Evolutionary conservation across 2,329 filamentous ascomycete species (phyloP), one percentile per base, ranked within the genome.

Genomic region (Herpotrichia juniperi): DNA sequence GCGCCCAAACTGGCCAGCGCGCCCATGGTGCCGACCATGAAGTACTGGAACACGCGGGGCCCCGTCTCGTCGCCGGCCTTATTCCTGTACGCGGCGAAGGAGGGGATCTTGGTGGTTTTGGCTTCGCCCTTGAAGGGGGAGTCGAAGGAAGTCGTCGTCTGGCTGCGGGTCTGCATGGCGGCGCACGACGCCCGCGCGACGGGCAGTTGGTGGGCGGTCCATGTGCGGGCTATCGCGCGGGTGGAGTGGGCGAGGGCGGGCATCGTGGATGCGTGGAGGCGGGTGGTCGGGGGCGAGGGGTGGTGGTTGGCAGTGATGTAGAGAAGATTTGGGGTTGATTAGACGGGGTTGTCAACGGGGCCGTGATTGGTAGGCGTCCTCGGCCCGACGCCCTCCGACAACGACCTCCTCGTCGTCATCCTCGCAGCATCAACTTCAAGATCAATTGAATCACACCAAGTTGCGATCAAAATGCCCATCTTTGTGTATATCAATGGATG

Each of bases 11-110:
- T 93, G 61, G 89, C 87, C 75, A 97, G 83, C 71, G 94, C 89
- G 74, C 94, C 94, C 84, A 99, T 89, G 50, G 91, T 88, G 69
- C 94, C 94, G 63, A 96, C 94, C 91, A 97, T 96, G 81, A 99
- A 97, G 85, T 99, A 99, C 71, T 88, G 87, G 78, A 96, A 94
- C 66, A 96, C 81, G 82, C 93, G 89, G 80, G 96, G 96, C 71
- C 82, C 82, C 64, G 80, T 83, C 76, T 88, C 82, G 66, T 79
- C 79, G 62, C 81, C 79, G 60, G 79, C 80, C 74, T 86, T 87
- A 78, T 85, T 88, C 79, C 87, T 82, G 82, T 99, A 99, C 76
- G 92, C 88, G 76, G 85, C 85, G 79, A 96, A 97, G 80, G 90
- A 87, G 65, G 94, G 94, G 72, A 97, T 89, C 77, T 89, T 86